Evolutionary conservation across 177 flowering plant species (phyloP).

Genomic region (Vitis hybrid): DNA sequence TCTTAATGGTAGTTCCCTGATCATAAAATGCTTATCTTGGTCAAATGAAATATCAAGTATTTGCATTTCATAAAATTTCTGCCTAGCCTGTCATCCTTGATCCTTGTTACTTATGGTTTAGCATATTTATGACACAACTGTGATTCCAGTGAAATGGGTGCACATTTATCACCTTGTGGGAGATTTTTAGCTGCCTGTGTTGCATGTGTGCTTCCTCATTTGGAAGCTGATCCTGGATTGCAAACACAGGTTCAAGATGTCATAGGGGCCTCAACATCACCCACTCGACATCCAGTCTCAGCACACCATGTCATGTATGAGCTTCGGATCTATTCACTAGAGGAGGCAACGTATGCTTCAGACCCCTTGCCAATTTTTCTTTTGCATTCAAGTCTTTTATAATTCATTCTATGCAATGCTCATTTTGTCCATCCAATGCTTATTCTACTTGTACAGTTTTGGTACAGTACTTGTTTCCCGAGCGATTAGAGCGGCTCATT

Average conservation of each 20-base stretch:
- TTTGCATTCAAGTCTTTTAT: background rate
- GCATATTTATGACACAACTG: slow-evolving; percentile 1
- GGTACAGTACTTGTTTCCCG: slow-evolving; percentile 87
- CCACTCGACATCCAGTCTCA: slow-evolving; percentile 92
- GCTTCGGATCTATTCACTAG: slow-evolving; percentile 95
- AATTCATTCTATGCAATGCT: background rate
- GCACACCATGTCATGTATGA: slow-evolving; percentile 91
- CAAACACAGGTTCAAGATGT: slow-evolving; percentile 52
- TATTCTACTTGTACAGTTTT: slow-evolving; percentile 48
- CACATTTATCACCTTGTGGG: slow-evolving; percentile 99
- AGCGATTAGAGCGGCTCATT: slow-evolving; percentile 97
- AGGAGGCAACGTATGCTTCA: slow-evolving; percentile 80
- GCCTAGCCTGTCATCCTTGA: background rate
- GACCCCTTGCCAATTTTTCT: background rate
- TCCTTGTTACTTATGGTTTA: background rate
- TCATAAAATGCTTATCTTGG: background rate
- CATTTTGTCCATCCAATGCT: background rate
- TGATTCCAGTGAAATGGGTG: slow-evolving; percentile 96
- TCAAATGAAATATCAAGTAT: background rate
- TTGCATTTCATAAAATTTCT: background rate
- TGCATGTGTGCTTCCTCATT: slow-evolving; percentile 68
- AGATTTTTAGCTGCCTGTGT: slow-evolving; percentile 88
- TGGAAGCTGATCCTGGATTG: slow-evolving; percentile 76
- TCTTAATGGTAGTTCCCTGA: background rate
- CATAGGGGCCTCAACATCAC: slow-evolving; percentile 72